Evolutionary conservation across 2,329 filamentous ascomycete species (phyloP), one percentile per base, ranked within the genome.

Genomic region (Botryotinia globosa): DNA sequence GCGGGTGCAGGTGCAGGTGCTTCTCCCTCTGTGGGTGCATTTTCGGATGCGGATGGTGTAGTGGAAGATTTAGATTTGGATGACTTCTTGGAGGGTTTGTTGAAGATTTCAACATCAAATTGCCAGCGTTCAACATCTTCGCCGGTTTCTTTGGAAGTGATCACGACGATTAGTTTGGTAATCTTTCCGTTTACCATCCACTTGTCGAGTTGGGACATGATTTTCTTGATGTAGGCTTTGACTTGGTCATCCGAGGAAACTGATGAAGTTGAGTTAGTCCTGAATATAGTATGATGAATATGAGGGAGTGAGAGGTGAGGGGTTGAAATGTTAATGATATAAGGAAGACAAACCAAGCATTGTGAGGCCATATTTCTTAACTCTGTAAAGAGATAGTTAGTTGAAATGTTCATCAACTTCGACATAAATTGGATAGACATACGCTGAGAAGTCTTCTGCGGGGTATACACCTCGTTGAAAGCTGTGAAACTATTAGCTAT

Each of bases 361-460:
- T 80, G 97, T 98, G 79, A 99, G 89, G 79, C 96, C 96, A 91
- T 99, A 99, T 85, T 99, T 99, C 85, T 99, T 99, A 80, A 99
- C 94, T 20, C 89, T 87, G 65, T n/a, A 39, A 45, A 48, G 44
- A 32, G 18, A 42, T 61, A 65, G 69, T 77, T 69, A 76, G 70
- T 64, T 51, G 39, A 58, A 4, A 66, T 69, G 34, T 65, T 67
- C n/a, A 34, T 37, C 18, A 20, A 51, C 37, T 65, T n/a, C 29
- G 32, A 51, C 45, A 61, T 54, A 44, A 45, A 73, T 58, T n/a
- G 45, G 34, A 59, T 56, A 45, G 39, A 83, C 90, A 81, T 84
- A 94, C 92, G 94, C 92, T 77, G 92, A 93, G 81, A 99, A 99
- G 85, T 99, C 96, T 80, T 99, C 96, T 69, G 96, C 94, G 39